phyloP scores from a whole-genome alignment of 176 grass and related monocot genomes.

The Carex pumila region DNA sequence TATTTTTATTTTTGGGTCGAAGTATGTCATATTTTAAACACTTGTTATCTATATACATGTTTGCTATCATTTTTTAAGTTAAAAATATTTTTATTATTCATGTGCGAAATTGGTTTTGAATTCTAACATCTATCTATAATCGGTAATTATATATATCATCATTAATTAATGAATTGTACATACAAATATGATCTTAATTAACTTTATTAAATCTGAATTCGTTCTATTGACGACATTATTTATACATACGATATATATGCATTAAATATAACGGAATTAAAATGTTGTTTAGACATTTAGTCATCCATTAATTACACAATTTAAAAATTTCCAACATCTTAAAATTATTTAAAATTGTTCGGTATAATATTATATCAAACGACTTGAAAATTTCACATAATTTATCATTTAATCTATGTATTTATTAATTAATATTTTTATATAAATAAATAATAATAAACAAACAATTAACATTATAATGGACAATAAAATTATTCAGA shows the following conservation, averaged over 20 bases:
- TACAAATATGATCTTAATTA: background rate
- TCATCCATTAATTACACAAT: background rate
- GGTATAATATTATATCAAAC: too few relatives aligned
- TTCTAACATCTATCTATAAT: background rate
- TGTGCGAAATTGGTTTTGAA: background rate
- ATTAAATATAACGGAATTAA: background rate
- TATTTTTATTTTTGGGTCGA: background rate
- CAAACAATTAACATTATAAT: background rate
- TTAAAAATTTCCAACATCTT: background rate
- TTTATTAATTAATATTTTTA: background rate
- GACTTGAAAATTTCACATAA: background rate
- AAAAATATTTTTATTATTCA: background rate
- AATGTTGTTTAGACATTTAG: background rate
- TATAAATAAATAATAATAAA: background rate
- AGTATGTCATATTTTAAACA: background rate
- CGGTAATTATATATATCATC: background rate
- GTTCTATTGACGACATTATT: background rate
- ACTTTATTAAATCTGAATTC: background rate
- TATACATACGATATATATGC: background rate
- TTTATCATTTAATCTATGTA: background rate
- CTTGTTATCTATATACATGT: background rate
- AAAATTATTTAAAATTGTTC: background rate
- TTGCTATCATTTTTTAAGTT: background rate
- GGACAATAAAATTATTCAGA: background rate
- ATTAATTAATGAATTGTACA: background rate